Conservation (phyloP, 2,329 filamentous ascomycete species). For the Aschersonia sp. region DNA sequence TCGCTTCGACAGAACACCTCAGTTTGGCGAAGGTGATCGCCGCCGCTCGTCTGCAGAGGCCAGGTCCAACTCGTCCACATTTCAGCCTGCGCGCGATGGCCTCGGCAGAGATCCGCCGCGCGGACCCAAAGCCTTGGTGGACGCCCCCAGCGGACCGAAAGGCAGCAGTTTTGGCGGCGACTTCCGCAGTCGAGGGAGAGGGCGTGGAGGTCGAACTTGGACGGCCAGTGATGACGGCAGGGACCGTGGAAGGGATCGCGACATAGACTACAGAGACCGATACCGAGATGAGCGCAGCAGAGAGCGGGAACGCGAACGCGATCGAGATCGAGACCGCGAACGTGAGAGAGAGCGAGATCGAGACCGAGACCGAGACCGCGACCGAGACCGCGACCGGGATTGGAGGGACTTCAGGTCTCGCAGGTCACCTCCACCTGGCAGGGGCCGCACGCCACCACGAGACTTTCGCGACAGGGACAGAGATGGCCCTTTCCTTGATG, state of each 20-base stretch:
- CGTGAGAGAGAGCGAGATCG: constrained; percentile 24
- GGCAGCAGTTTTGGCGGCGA: constrained; percentile 49
- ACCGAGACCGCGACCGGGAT: constrained; percentile 36
- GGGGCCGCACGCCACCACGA: constrained; percentile 52
- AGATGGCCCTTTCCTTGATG: constrained; percentile 49
- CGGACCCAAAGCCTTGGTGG: constrained; percentile 66
- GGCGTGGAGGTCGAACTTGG: constrained; percentile 45
- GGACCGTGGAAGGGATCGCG: constrained; percentile 26
- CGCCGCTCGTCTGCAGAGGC: constrained; percentile 50
- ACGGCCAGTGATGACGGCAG: constrained; percentile 44
- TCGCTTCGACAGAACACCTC: constrained; percentile 41
- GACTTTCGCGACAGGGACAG: constrained; percentile 48
- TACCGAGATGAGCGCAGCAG: constrained; percentile 22
- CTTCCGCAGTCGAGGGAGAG: constrained; percentile 36
- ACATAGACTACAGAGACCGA: constrained; percentile 3
- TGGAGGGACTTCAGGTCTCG: constrained; percentile 31
- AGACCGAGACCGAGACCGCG: constrained; percentile 28
- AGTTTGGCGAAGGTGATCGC: constrained; percentile 51
- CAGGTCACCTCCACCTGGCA: constrained; percentile 41
- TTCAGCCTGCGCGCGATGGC: constrained; percentile 42
- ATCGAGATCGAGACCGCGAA: constrained; percentile 46
- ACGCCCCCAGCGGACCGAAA: constrained; percentile 52
- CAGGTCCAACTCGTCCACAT: constrained; percentile 41
- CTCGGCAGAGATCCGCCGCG: constrained; percentile 62
- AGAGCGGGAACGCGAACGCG: constrained; percentile 44